Base-by-base conservation (phyloP, 2,329 filamentous ascomycete species). In the Biscogniauxia marginata region DNA sequence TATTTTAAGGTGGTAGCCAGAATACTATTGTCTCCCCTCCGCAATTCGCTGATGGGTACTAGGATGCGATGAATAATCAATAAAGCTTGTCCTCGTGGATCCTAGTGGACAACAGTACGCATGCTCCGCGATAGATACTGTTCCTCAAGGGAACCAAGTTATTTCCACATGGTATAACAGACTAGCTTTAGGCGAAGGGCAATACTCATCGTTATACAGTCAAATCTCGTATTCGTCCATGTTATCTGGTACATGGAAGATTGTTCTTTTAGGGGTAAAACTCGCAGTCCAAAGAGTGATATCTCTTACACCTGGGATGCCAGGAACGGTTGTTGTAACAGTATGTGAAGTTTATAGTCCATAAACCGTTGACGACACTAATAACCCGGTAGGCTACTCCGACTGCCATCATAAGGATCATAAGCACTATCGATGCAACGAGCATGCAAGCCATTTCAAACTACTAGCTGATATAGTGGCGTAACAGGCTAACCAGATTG, bases 141-240 rank as follows among this genome's bases (percentile, higher is more conserved):
- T 66, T 8, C 70, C 71, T 11, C 60, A 67, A n/a, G 73, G 73
- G 7, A 48, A 63, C 13, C 67, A 74, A 54, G 66, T 70, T 39
- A 73, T 66, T 7, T 75, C 73, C 16, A 73, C 69, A 63, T 75
- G 73, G 73, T 75, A 34, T 2, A 7, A 19, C 2, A 7, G 19
- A 22, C 7, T 16, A 23, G 18, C 18, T 34, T 47, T 23, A 4
- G 23, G 39, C 9, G 13, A 3, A n/a, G 1, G 1, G 46, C 4
- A 22, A 56, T 4, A 19, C 22, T 50, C 18, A 50, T 18, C 25
- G 6, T 63, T 2, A 56, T 47, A 30, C 7, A 74, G 72, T 50
- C 65, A 69, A 44, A 74, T 75, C 39, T 69, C 67, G 1, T 75
- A 67, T 61, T 75, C 73, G 11, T 66, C 67, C 16, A 74, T 75